Conservation (phyloP, 306 rosid genomes). For the Ammopiptanthus mongolicus region DNA sequence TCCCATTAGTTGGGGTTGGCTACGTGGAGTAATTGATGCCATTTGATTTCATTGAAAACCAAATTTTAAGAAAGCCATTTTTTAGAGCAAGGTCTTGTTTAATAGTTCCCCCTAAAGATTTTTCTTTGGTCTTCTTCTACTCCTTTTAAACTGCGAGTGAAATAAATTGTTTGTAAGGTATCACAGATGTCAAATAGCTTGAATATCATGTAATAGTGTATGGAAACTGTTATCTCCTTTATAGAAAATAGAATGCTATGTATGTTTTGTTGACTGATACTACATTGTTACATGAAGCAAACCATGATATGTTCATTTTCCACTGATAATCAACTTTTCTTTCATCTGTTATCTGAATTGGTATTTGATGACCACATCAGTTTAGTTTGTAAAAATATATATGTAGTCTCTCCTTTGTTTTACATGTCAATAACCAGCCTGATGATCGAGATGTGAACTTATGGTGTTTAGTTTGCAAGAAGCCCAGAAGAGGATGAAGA, state of each 20-base stretch:
- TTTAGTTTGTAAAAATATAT: not conserved
- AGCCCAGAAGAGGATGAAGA: constrained; percentile 99
- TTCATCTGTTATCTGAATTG: not conserved
- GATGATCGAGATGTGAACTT: too few relatives aligned
- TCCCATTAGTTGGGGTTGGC: not conserved
- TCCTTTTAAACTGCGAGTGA: not conserved
- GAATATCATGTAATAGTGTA: not conserved
- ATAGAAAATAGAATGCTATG: not conserved
- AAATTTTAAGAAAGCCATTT: not conserved
- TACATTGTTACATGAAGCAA: not conserved
- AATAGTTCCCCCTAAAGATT: not conserved
- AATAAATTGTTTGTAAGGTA: not conserved
- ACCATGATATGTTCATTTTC: not conserved
- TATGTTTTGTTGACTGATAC: not conserved
- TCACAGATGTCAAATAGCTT: not conserved
- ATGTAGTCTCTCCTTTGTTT: not conserved
- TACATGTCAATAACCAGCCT: not conserved
- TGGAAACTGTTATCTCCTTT: not conserved
- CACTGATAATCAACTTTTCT: not conserved
- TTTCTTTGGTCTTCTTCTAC: too few relatives aligned
- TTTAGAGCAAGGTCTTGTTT: not conserved
- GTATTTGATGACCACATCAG: not conserved
- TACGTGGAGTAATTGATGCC: constrained; percentile 1
- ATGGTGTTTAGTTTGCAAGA: constrained; percentile 83
- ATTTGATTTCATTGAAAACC: not conserved